Base-by-base conservation (phyloP, 345 rosid species). In the Erucastrum elatum region DNA sequence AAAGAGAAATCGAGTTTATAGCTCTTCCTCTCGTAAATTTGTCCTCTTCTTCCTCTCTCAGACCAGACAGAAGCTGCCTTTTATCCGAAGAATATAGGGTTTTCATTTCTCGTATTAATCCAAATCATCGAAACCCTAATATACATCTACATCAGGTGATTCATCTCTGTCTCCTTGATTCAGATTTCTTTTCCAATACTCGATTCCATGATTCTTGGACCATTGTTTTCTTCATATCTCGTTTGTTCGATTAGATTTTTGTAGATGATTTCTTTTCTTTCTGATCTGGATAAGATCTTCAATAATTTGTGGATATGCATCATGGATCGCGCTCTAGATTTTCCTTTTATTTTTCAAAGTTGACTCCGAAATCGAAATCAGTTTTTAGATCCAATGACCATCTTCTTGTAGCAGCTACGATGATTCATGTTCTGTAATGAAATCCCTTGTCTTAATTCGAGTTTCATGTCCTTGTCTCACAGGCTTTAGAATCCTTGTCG, bases 101-200 rank as follows among this genome's bases (percentile, higher is more conserved):
- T 72, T 78, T 66, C 72, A n/a, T 58, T 66, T 66, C 21, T 17
- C 17, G 3, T 30, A 27, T 35, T 35, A 37, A 31, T 31, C 62
- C 68, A 60, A 78, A 64, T 72, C 21, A 41, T 66, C 72, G 77
- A 72, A 78, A 78, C 77, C 77, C 81, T 72, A 78, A 72, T 58
- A 59, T 6, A 59, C 15, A 51, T 65, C 51, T 30, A 3, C 7
- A 66, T 78, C 77, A 78, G 77, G 82, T 78, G 15, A 65, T 49
- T 15, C 1, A 1, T 53, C 51, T 64, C 4, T 11, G 0, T 41
- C 25, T 8, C 5, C 34, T 39, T 67, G 53, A 13, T 46, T 46
- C 16, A 4, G 13, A 6, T 2, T 29, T 30, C 1, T 46, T 8
- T 51, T 4, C 27, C 27, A 4, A 55, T 51, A 21, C 63, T 74